Base-by-base conservation (phyloP, 2,329 filamentous ascomycete species). In the Aspergillus quadrilineatus region DNA sequence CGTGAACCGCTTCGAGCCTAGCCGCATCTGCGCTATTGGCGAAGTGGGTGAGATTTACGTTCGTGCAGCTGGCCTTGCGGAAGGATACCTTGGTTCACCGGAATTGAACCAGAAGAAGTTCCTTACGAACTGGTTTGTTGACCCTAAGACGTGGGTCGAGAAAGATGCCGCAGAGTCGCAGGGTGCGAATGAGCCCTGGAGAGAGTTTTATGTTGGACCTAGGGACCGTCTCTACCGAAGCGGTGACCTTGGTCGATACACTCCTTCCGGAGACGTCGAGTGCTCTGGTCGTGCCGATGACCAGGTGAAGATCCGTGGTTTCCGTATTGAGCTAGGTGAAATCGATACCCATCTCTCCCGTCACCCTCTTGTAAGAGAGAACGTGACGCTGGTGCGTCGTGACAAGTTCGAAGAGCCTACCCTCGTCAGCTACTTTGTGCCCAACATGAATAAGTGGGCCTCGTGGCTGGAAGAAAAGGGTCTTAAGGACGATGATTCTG, bases 261-360 rank as follows among this genome's bases (percentile, higher is more conserved):
- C 85, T 50, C 79, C 82, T 2, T 81, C 85, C 44, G 90, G 89
- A 36, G 86, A 88, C 62, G 88, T 91, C 9, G 88, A 89, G 67
- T 89, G 86, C 68, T 87, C 89, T 8, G 93, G 93, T 22, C 83
- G 94, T 57, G 86, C 86, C 26, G 93, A 97, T 68, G 84, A 88
- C 63, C 93, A 97, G 71, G 90, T 97, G 77, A 99, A 97, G 80
- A 93, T 97, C 63, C 88, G 94, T 58, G 93, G 93, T 1, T 97
- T 97, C 81, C 84, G 93, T 59, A 96, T 99, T 64, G 94, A 99
- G 76, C 85, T 97, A 45, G 89, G 88, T 61, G 94, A 97, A 64
- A 97, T 97, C 63, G 92, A 97, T 73, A 89, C 82, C 42, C 88
- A 96, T 71, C 77, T 97, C 46, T 89, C 85, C 53, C 82, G 86